These are phyloP conservation scores for Ophiocytium majus DNA, from an alignment of 352 stramenopile genomes.

Conservation along the genomic window DNA sequence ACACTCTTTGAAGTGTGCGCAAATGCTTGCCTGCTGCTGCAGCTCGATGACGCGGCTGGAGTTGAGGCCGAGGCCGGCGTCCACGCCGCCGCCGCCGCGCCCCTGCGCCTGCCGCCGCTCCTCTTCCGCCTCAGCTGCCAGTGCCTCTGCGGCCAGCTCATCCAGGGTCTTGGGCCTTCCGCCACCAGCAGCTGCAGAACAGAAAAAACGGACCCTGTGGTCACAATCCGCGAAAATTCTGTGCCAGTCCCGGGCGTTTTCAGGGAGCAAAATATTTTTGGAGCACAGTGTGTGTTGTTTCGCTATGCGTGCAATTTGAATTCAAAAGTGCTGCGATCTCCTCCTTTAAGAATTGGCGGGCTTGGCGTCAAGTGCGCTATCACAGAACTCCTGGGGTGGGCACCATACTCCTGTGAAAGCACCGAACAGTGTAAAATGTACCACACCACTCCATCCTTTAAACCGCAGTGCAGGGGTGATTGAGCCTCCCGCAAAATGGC, in stretches of 20 bases:
- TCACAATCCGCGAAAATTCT: too few relatives aligned
- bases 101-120: background rate
- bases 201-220: background rate
- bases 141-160: slow-evolving; percentile 40
- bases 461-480: too few relatives aligned
- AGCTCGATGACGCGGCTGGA: slow-evolving; percentile 46
- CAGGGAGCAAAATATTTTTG: too few relatives aligned
- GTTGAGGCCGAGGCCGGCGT: slow-evolving; percentile 28
- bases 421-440: too few relatives aligned
- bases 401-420: too few relatives aligned
- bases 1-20: too few relatives aligned
- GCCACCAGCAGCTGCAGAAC: background rate
- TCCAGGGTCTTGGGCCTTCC: slow-evolving; percentile 37
- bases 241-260: too few relatives aligned
- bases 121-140: slow-evolving; percentile 30
- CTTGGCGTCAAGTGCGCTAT: too few relatives aligned
- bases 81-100: background rate
- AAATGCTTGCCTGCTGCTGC: background rate
- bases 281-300: too few relatives aligned
- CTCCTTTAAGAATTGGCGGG: background rate
- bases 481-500: too few relatives aligned
- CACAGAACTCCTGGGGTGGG: too few relatives aligned
- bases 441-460: too few relatives aligned
- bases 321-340: background rate
- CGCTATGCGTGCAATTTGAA: background rate